Evolutionary conservation across 2,329 filamentous ascomycete species (phyloP).

Genomic region (Aureobasidium sp.): DNA sequence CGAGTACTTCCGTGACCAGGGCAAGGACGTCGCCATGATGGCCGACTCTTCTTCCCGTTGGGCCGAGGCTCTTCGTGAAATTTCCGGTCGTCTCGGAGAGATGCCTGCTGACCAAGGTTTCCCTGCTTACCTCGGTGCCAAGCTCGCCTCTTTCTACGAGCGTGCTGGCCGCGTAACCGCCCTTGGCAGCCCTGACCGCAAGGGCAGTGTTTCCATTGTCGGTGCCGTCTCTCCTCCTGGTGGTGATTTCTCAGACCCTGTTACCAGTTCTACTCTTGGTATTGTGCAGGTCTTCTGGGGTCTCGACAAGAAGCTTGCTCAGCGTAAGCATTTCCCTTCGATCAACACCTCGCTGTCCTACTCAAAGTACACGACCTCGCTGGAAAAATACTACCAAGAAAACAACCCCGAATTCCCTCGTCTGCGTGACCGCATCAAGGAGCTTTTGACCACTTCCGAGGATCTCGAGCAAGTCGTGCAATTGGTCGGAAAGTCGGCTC

Average conservation of each 20-base stretch:
- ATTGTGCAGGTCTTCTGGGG: conserved; percentile 99
- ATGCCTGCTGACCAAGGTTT: conserved; percentile 99
- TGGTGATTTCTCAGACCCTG: conserved; percentile 98
- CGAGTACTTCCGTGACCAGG: conserved; percentile 96
- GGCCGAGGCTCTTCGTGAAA: conserved; percentile 97
- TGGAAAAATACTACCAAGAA: conserved; percentile 93
- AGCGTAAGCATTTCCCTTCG: conserved; percentile 98
- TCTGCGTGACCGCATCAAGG: conserved; percentile 85
- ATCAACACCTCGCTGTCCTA: conserved; percentile 94
- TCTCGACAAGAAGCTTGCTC: conserved; percentile 98
- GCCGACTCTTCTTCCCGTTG: conserved; percentile 96
- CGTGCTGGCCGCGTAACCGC: conserved; percentile 82
- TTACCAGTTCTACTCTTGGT: conserved; percentile 85
- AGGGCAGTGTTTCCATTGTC: conserved; percentile 93
- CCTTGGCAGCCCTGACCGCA: conserved; percentile 80
- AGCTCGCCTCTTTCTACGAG: conserved; percentile 98
- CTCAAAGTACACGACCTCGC: conserved; percentile 85
- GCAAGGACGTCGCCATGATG: conserved; percentile 99
- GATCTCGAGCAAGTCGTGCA: conserved; percentile 98
- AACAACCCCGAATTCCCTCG: conserved; percentile 89
- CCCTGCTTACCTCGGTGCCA: conserved; percentile 92
- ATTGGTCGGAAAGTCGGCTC: conserved; percentile 91
- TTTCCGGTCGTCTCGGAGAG: conserved; percentile 96
- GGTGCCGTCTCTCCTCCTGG: conserved; percentile 94
- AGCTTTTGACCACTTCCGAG: conserved; percentile 89